Percentiles rank a stretch among this genome's conserved stretches.
Conservation (phyloP, 2,329 filamentous ascomycete species). For the Drechslerella dactyloides region DNA sequence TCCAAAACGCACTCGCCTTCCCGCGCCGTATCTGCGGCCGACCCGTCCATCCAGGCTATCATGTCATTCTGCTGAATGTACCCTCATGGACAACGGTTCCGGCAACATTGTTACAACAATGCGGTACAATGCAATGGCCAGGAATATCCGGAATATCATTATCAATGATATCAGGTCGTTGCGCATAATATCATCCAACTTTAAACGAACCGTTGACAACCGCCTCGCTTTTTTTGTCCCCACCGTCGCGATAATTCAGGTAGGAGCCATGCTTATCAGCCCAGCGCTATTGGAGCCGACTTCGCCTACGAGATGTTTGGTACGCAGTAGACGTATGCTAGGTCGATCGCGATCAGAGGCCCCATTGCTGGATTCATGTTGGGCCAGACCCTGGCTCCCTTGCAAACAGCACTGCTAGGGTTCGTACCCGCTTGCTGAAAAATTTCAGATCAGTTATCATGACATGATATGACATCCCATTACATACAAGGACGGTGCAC, state of each 20-base stretch:
- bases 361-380: background rate
- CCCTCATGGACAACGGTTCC: no score
- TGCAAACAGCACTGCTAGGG: background rate
- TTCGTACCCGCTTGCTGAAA: background rate
- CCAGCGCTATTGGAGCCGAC: slow-evolving; percentile 3
- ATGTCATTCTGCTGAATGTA: background rate
- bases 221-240: slow-evolving; percentile 30
- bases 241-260: slow-evolving; percentile 3
- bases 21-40: no score
- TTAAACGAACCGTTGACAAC: slow-evolving; percentile 45
- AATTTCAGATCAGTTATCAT: background rate
- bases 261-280: slow-evolving; percentile 5
- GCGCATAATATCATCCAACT: slow-evolving; percentile 3
- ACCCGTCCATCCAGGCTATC: no score
- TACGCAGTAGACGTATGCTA: background rate
- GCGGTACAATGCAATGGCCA: no score
- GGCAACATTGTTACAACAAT: no score
- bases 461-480: background rate
- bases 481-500: background rate
- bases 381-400: background rate
- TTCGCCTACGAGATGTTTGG: no score
- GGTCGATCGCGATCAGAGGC: slow-evolving; percentile 2
- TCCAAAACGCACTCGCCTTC: no score
- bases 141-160: slow-evolving; percentile 26
- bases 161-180: no score